Base-by-base conservation (phyloP, 2,329 filamentous ascomycete genomes). In the Paraphoma sp. region DNA sequence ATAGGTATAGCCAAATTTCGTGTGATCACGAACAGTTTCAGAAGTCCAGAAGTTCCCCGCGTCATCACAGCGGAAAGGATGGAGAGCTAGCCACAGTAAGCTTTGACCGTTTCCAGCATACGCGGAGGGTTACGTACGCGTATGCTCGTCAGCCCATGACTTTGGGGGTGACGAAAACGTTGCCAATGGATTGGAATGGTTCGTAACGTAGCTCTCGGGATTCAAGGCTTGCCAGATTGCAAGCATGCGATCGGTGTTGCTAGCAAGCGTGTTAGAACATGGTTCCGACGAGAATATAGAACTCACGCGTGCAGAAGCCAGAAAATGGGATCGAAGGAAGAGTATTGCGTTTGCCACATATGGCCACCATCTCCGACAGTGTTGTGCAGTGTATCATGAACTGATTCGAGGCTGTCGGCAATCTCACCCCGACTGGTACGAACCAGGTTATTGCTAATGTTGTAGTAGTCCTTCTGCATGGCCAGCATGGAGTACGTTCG, bases 261-360 rank as follows among this genome's bases (percentile, higher is more conserved):
- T 80, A 38, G 14, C n/a, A 9, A 1, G 10, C 10, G 3, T 6
- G 7, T 36, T 14, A 36, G 33, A 17, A 14, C 3, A 12, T 36
- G 18, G 23, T 47, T 9, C 53, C 40, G 17, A 6, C 5, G 12
- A n/a, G 9, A 18, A 28, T 16, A 9, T n/a, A 16, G 7, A 12
- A 70, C 75, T 59, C 57, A 78, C 74, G 74, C 63, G 67, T 94
- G 91, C 67, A 94, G 90, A 8, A 94, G 77, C 77, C 89, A 91
- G 76, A 94, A 93, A 11, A 91, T 79, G 0, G 91, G 91, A 69
- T 96, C 92, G 70, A 92, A 96, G 0, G 89, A 85, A 1, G 91
- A 90, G 64, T 89, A 89, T 88, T 86, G 73, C 86, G 89, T 42
- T 84, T 86, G 85, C 90, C 62, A 63, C 74, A 77, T 74, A 53